These are phyloP conservation scores for Talaromyces adpressus DNA, from an alignment of 495 filamentous ascomycete genomes.

Conservation along the genomic window DNA sequence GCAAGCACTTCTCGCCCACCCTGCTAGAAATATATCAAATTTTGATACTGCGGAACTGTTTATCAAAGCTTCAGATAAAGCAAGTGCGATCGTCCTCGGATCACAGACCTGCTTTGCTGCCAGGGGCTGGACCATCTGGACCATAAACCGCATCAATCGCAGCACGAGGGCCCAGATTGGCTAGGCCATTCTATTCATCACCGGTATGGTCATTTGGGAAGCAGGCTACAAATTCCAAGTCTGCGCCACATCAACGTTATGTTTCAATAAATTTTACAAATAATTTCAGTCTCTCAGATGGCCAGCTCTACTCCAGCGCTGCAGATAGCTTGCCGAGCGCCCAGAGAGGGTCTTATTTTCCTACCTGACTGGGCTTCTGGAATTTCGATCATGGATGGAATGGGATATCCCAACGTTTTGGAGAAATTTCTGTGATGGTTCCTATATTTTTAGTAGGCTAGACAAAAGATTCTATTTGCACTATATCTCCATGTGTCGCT, in stretches of 20 bases:
- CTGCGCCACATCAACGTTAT: conserved; percentile 14
- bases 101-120: not conserved
- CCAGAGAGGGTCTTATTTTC: not conserved
- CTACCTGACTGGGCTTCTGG: not conserved
- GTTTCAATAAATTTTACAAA: no score
- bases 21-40: not conserved
- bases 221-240: conserved; percentile 46
- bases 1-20: not conserved
- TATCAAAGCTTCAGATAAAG: not conserved
- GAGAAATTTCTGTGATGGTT: not conserved
- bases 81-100: not conserved
- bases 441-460: not conserved
- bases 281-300: no score
- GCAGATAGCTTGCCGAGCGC: not conserved
- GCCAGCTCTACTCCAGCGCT: not conserved
- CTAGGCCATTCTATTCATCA: conserved; percentile 37
- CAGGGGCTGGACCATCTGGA: not conserved
- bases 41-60: not conserved
- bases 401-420: conserved; percentile 2
- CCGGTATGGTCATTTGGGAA: conserved; percentile 45
- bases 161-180: conserved; percentile 30
- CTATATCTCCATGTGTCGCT: not conserved
- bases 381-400: conserved; percentile 3
- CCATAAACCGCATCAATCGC: conserved; percentile 26
- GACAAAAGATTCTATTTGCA: not conserved